A percentile compares a stretch with the other conserved stretches of the same genome.
phyloP scores from a whole-genome alignment of 805 yeast species.

The Spathaspora passalidarum region DNA sequence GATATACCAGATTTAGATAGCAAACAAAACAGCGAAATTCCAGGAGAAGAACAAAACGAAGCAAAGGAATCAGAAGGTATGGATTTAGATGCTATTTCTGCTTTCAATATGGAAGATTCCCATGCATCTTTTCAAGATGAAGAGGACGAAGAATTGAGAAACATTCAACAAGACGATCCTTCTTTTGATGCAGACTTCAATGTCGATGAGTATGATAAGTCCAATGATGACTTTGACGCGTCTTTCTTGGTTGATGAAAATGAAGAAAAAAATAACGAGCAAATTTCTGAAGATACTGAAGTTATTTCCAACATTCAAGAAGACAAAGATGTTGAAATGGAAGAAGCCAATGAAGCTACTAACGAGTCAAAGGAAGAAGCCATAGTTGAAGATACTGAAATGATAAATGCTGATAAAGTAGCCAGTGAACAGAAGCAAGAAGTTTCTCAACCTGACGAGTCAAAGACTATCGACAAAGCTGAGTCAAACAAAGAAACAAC shows the following conservation, averaged over 20 bases:
- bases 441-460: neutral
- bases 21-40: neutral
- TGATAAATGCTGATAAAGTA: neutral
- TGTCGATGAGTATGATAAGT: constrained; percentile 8
- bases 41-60: neutral
- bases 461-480: neutral
- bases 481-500: neutral
- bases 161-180: constrained; percentile 11
- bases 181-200: constrained; percentile 13
- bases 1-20: neutral
- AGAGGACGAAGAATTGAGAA: constrained; percentile 6
- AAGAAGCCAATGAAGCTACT: constrained; percentile 2
- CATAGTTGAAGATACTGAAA: neutral
- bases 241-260: constrained; percentile 4
- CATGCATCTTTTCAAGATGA: constrained; percentile 1
- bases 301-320: constrained; percentile 1
- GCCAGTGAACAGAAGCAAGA: neutral
- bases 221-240: constrained; percentile 9
- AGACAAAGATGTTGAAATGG: constrained; percentile 2
- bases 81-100: constrained; percentile 1
- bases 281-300: constrained; percentile 4
- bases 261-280: constrained; percentile 5
- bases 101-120: neutral
- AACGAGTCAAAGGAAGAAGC: constrained; percentile 2
- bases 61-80: neutral